These are phyloP conservation scores for Chlamydomonas reinhardtii DNA, from an alignment of 163 green algal species.

Conservation along the genomic window DNA sequence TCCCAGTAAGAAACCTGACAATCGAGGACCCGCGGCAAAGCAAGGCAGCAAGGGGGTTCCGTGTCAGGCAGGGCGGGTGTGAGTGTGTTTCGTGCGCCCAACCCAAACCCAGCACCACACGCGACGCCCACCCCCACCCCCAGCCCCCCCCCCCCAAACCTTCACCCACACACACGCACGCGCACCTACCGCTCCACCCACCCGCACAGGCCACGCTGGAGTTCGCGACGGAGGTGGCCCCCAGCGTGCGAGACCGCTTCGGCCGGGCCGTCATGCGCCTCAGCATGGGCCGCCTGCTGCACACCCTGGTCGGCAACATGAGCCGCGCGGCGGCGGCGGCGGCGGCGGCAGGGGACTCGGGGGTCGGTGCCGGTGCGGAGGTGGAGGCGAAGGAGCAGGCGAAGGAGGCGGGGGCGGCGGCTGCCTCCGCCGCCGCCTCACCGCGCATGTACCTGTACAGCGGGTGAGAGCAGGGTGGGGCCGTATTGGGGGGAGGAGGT, in stretches of 20 bases:
- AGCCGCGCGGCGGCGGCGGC: constrained; percentile 17
- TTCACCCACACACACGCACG: too few species aligned
- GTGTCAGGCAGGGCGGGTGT: too few species aligned
- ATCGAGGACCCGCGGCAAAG: too few species aligned
- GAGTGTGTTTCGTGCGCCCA: too few species aligned
- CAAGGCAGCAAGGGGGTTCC: too few species aligned
- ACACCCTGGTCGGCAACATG: constrained; percentile 67
- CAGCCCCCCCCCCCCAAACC: too few species aligned
- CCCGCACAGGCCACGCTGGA: constrained; percentile 50
- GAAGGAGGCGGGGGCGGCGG: background rate
- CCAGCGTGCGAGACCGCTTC: constrained; percentile 48
- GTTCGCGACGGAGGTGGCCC: constrained; percentile 56
- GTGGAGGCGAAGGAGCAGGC: background rate
- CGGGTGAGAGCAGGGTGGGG: constrained; percentile 22
- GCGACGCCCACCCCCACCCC: too few species aligned
- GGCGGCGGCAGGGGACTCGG: background rate
- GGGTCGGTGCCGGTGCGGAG: background rate
- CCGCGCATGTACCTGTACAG: constrained; percentile 69
- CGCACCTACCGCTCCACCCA: too few species aligned
- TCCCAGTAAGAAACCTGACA: too few species aligned
- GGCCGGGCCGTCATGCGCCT: constrained; percentile 73
- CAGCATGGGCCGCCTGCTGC: constrained; percentile 77
- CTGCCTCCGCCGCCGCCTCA: background rate
- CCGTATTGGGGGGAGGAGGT: too few species aligned
- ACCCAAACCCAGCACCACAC: too few species aligned